A percentile compares a stretch with the other conserved stretches of the same genome.
phyloP scores from a whole-genome alignment of 2,329 filamentous ascomycete species.

The Penicillium sp. region DNA sequence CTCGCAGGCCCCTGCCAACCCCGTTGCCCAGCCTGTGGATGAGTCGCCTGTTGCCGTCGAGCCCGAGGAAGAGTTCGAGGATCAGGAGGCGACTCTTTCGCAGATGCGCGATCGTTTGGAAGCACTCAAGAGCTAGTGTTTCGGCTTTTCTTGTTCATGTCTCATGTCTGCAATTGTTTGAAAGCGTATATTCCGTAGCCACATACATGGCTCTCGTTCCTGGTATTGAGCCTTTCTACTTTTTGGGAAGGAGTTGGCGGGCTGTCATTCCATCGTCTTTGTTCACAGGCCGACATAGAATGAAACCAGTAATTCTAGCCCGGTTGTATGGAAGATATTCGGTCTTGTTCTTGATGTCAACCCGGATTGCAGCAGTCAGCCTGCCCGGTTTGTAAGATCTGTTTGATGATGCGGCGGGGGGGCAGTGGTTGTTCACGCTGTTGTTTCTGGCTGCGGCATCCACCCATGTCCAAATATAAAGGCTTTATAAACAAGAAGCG shows the following conservation, averaged over 20 bases:
- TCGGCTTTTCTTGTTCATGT: not conserved
- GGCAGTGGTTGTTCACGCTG: not conserved
- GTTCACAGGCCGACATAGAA: conserved; percentile 27
- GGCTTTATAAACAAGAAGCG: too few relatives aligned
- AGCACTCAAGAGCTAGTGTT: conserved; percentile 76
- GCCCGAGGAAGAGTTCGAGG: conserved; percentile 71
- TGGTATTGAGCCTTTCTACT: conserved; percentile 7
- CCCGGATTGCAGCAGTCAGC: not conserved
- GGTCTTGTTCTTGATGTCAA: not conserved
- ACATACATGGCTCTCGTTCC: not conserved
- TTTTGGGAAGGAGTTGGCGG: conserved; percentile 19
- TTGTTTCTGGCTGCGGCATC: not conserved
- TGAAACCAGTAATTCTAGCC: conserved; percentile 10
- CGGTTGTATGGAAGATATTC: not conserved
- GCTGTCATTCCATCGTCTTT: conserved; percentile 15
- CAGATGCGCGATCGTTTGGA: conserved; percentile 93
- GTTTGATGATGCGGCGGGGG: not conserved
- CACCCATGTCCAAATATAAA: not conserved
- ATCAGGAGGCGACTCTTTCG: conserved; percentile 85
- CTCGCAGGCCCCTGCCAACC: conserved; percentile 65
- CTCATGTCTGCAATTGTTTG: conserved; percentile 3
- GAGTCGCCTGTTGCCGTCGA: conserved; percentile 51
- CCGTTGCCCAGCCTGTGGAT: conserved; percentile 52
- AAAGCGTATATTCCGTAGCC: not conserved
- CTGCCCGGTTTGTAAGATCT: not conserved